phyloP scores from a whole-genome alignment of 345 rosid genomes.

The Corymbia maculata region DNA sequence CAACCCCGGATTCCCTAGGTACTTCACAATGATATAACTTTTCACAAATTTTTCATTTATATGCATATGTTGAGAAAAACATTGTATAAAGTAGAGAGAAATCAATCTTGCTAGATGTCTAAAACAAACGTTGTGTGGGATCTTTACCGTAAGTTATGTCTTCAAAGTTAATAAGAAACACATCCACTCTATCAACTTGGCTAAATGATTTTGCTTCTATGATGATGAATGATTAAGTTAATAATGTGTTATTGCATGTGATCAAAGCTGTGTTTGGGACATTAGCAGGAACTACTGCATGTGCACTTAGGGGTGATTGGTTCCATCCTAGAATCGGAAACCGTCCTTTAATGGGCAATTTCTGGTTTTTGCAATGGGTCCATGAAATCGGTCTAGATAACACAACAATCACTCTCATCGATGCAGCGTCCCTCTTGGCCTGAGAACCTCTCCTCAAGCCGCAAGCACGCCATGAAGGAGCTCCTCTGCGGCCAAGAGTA shows the following conservation, averaged over 20 bases:
- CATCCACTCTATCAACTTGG: not conserved
- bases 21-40: not conserved
- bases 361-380: too few species aligned
- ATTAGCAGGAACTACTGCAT: slow-evolving; percentile 33
- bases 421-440: not conserved
- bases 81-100: not conserved
- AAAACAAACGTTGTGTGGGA: not conserved
- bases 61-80: not conserved
- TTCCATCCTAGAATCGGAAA: too few species aligned
- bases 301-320: slow-evolving; percentile 8
- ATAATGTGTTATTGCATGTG: too few species aligned
- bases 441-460: not conserved
- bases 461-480: slow-evolving; percentile 3
- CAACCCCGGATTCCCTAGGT: slow-evolving; percentile 26
- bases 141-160: not conserved
- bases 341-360: too few species aligned
- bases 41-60: too few species aligned
- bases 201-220: too few species aligned
- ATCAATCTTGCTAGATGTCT: not conserved
- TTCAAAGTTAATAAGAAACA: too few species aligned
- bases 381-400: too few species aligned
- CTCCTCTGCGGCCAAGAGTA: slow-evolving; percentile 7
- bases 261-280: not conserved
- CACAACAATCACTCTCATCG: not conserved
- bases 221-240: too few species aligned